phyloP scores from a whole-genome alignment of 116 monocot genomes.

The Phalaenopsis hybrid region DNA sequence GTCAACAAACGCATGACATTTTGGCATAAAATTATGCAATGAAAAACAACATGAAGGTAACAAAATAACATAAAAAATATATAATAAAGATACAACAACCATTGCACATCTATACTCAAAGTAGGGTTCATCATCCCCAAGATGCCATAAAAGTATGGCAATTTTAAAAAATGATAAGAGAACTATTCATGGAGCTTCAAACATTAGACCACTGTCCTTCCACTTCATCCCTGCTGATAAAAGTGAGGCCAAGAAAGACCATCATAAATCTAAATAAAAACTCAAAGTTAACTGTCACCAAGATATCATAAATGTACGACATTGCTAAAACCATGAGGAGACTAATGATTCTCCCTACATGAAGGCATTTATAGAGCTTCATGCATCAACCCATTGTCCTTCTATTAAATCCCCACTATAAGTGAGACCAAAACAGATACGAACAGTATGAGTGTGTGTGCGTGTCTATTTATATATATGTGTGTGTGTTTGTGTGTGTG shows the following conservation, averaged over 20 bases:
- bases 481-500: no score
- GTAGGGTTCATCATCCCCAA: background rate
- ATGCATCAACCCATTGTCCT: background rate
- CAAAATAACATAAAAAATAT: background rate
- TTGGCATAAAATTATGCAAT: no score
- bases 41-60: no score
- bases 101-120: background rate
- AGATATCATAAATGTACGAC: background rate
- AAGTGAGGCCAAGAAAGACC: no score
- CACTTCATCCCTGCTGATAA: no score
- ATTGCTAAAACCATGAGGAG: background rate
- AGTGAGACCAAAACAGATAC: background rate
- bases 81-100: background rate
- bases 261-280: background rate
- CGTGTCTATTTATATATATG: no score
- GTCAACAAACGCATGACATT: no score
- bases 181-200: no score
- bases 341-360: background rate
- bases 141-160: background rate
- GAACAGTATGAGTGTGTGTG: background rate
- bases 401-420: background rate
- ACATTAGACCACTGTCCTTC: no score
- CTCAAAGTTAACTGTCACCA: background rate
- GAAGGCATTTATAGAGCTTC: background rate
- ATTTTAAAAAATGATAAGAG: background rate